Evolutionary conservation across 371 early-diverging fungal species (phyloP).

Genomic region (Fennellomyces sp.): DNA sequence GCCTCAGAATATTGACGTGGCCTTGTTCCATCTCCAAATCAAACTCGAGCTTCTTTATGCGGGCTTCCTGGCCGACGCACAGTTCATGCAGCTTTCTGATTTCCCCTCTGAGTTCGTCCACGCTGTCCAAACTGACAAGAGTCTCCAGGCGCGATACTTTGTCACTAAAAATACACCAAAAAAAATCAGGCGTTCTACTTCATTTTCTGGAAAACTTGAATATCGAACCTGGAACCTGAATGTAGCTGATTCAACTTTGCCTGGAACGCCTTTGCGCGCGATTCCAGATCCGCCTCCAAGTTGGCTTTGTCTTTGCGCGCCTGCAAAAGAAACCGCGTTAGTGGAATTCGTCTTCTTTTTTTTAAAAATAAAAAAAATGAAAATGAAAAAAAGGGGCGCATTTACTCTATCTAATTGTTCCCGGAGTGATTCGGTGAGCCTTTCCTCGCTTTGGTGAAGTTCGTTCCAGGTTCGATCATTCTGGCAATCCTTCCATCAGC

Average conservation of each 20-base stretch:
- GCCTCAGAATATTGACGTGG: conserved; percentile 66
- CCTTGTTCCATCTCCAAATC: conserved; percentile 75
- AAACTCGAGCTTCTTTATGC: conserved; percentile 61
- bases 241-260: conserved; percentile 37
- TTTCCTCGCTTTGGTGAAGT: conserved; percentile 33
- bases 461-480: conserved; percentile 20
- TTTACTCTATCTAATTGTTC: conserved; percentile 50
- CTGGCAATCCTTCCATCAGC: conserved; percentile 11
- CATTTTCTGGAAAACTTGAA: not conserved
- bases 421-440: conserved; percentile 41
- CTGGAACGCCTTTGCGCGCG: conserved; percentile 44
- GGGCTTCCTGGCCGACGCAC: conserved; percentile 43
- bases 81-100: conserved; percentile 43
- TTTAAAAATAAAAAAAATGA: not conserved
- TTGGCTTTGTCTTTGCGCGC: conserved; percentile 50
- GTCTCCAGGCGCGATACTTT: conserved; percentile 25
- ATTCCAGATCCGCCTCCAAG: conserved; percentile 45
- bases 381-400: not conserved
- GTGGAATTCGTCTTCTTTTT: not conserved
- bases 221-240: conserved; percentile 22
- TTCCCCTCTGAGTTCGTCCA: conserved; percentile 37
- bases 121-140: conserved; percentile 30
- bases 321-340: conserved; percentile 19
- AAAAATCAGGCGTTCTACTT: not conserved
- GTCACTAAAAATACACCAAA: conserved; percentile 3